These are phyloP conservation scores for Jackrogersella multiformis DNA, from an alignment of 495 filamentous ascomycete genomes.

Conservation along the genomic window DNA sequence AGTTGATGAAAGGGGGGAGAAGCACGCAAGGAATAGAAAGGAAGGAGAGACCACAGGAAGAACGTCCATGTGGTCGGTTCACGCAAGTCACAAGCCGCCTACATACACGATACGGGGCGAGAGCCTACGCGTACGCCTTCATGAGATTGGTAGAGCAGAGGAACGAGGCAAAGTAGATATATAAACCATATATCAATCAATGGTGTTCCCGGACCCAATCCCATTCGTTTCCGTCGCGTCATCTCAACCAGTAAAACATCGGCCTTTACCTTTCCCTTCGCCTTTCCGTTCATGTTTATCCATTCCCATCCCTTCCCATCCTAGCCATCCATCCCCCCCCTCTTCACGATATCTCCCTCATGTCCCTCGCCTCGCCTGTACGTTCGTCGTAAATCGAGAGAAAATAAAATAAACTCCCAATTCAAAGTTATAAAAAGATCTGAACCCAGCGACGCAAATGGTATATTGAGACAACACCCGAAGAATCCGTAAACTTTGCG, in stretches of 20 bases:
- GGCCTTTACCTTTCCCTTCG: background rate
- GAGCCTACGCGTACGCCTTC: background rate
- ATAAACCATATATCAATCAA: constrained; percentile 36
- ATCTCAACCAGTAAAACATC: background rate
- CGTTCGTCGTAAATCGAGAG: background rate
- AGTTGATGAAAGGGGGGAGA: background rate
- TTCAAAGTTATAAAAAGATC: background rate
- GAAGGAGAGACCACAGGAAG: background rate
- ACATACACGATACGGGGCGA: background rate
- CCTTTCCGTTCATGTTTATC: background rate
- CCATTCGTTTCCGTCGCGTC: background rate
- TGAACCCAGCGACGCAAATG: constrained; percentile 30
- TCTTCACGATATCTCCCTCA: background rate
- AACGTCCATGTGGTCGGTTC: background rate
- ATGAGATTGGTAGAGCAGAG: constrained; percentile 3
- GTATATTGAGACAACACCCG: constrained; percentile 32
- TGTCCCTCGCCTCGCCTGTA: background rate
- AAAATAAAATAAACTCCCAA: constrained; percentile 7
- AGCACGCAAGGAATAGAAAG: background rate
- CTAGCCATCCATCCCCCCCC: background rate
- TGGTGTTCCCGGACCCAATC: constrained; percentile 13
- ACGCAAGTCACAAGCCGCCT: constrained; percentile 6
- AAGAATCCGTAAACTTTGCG: background rate
- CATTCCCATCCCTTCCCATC: too few species aligned
- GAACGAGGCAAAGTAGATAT: constrained; percentile 34